phyloP scores from a whole-genome alignment of 805 yeast genomes.

The Isabelozyma rhagii region DNA sequence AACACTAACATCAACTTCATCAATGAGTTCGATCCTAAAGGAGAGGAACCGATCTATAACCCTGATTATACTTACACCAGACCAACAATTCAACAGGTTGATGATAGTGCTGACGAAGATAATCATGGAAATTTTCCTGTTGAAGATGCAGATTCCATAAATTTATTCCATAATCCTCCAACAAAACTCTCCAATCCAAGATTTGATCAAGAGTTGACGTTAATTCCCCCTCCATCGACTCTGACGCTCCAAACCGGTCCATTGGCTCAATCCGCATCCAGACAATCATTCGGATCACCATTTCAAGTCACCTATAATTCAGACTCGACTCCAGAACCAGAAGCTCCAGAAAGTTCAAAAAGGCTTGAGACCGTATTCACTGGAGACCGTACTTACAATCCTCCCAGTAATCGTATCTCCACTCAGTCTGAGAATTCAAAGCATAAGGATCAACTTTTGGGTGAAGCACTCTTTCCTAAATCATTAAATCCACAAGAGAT shows the following conservation, averaged over 20 bases:
- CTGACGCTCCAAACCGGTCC: neutral
- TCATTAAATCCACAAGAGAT: conserved; percentile 64
- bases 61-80: neutral
- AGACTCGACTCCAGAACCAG: conserved; percentile 1
- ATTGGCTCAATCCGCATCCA: neutral
- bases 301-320: conserved; percentile 16
- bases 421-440: neutral
- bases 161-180: conserved; percentile 22
- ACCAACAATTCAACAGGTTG: neutral
- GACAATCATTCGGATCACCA: conserved; percentile 30
- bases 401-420: neutral
- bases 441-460: conserved; percentile 24
- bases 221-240: conserved; percentile 17
- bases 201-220: conserved; percentile 27
- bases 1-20: conserved; percentile 16
- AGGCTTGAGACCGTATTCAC: neutral
- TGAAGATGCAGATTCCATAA: conserved; percentile 14
- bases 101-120: conserved; percentile 2
- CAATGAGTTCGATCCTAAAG: conserved; percentile 26
- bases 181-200: conserved; percentile 13
- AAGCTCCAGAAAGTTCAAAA: neutral
- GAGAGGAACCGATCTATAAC: conserved; percentile 1
- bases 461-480: conserved; percentile 68
- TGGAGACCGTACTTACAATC: neutral
- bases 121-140: conserved; percentile 3